Conservation (phyloP, 768 basidiomycete species). For the Kwoniella mangroviensis region DNA sequence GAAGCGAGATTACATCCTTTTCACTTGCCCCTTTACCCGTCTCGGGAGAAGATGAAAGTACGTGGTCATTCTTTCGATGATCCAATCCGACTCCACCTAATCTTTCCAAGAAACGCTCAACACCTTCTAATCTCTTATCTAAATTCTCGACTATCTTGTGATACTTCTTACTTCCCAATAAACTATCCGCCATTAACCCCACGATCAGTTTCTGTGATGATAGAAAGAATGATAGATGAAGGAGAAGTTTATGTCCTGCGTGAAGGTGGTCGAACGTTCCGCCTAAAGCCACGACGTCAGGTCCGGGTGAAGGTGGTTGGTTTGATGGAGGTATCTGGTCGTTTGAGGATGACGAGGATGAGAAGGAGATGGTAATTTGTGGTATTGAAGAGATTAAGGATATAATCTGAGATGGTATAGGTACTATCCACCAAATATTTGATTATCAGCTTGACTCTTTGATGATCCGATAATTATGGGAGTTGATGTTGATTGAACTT, state of each 20-base stretch:
- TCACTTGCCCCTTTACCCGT: not conserved
- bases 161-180: conserved; percentile 44
- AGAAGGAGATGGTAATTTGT: conserved; percentile 2
- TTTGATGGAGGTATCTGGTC: not conserved
- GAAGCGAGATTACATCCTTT: not conserved
- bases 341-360: not conserved
- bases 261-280: conserved; percentile 99
- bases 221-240: conserved; percentile 89
- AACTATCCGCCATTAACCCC: conserved; percentile 64
- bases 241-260: conserved; percentile 93
- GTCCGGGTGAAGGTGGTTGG: not conserved
- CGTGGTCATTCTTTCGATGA: not conserved
- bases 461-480: not conserved
- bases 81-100: conserved; percentile 12
- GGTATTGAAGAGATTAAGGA: not conserved
- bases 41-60: not conserved
- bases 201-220: conserved; percentile 79
- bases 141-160: conserved; percentile 39
- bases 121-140: conserved; percentile 62
- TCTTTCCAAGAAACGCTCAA: conserved; percentile 68
- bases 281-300: conserved; percentile 66
- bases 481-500: not conserved
- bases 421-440: not conserved
- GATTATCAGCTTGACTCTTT: not conserved
- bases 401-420: conserved; percentile 3